Base-by-base conservation (phyloP, 2,329 filamentous ascomycete genomes). In the Fusarium devonianum region DNA sequence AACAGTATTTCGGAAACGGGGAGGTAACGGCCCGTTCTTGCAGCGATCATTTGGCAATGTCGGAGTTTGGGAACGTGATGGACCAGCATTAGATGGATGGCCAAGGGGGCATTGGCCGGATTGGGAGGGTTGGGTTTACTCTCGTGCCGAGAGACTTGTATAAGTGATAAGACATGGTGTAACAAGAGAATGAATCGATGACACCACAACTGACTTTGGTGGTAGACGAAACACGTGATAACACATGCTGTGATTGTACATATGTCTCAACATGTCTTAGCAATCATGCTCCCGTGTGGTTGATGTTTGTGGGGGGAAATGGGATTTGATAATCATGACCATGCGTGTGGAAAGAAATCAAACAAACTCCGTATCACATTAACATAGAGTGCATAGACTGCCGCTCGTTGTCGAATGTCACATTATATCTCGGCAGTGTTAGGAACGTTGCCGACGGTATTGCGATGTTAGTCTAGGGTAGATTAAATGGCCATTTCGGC, bases 31-130 rank as follows among this genome's bases (percentile, higher is more conserved):
- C 25, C 37, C 46, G 25, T 16, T 53, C 53, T 25, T 48, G 35
- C 42, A 58, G 58, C 51, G 52, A 59, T 46, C 45, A 33, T 56
- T 57, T 53, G 35, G 36, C 50, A 42, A 49, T 42, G 45, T 53
- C 52, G 63, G 63, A 65, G 63, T 65, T 65, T 49, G 40, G 40
- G 47, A 46, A 41, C 33, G 40, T 58, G 22, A 35, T 26, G 44
- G 36, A 56, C 35, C 47, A 53, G 33, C 49, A 56, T 45, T 53
- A 55, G 41, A 56, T 16, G 42, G 36, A 22, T 39, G 18, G n/a
- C n/a, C n/a, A n/a, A n/a, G n/a, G 32, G 38, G 18, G 25, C 32
- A 46, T 14, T 42, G 29, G 28, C 43, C 29, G 37, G 37, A 35
- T 41, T 23, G 21, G 42, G 21, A 30, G 32, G 45, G n/a, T n/a